Evolutionary conservation across 805 yeast genomes (phyloP).

Genomic region (Zygosaccharomyces siamensis): DNA sequence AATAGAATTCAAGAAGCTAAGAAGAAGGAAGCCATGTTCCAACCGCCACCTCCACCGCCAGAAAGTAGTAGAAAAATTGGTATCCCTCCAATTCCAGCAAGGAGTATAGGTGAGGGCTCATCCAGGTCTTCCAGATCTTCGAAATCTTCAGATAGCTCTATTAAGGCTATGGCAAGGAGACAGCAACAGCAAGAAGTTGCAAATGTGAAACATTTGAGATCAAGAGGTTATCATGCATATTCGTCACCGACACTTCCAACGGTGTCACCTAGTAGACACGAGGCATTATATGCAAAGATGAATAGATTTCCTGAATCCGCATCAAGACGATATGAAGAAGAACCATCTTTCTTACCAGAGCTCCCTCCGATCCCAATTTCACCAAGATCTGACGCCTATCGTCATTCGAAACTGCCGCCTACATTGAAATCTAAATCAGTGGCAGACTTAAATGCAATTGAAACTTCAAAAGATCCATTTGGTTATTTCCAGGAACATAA

Average conservation of each 20-base stretch:
- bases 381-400: constrained; percentile 5
- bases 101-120: constrained; percentile 7
- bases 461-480: constrained; percentile 10
- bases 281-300: constrained; percentile 1
- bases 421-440: constrained; percentile 27
- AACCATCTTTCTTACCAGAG: constrained; percentile 20
- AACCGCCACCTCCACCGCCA: constrained; percentile 13
- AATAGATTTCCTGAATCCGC: background rate
- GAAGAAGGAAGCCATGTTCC: constrained; percentile 3
- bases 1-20: constrained; percentile 12
- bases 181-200: constrained; percentile 3
- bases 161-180: background rate
- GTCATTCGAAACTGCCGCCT: constrained; percentile 8
- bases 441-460: constrained; percentile 19
- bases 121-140: constrained; percentile 9
- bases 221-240: constrained; percentile 3
- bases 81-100: constrained; percentile 17
- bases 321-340: constrained; percentile 3
- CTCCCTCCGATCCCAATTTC: constrained; percentile 25
- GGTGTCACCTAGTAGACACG: constrained; percentile 6
- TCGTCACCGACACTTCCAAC: constrained; percentile 15
- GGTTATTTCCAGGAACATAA: constrained; percentile 17
- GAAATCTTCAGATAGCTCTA: constrained; percentile 4
- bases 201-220: background rate
- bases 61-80: constrained; percentile 5